Evolutionary conservation across 192 early-diverging fungal genomes (phyloP), one percentile per base, ranked within the genome.

Genomic region (Tieghemiomyces parasiticus): DNA sequence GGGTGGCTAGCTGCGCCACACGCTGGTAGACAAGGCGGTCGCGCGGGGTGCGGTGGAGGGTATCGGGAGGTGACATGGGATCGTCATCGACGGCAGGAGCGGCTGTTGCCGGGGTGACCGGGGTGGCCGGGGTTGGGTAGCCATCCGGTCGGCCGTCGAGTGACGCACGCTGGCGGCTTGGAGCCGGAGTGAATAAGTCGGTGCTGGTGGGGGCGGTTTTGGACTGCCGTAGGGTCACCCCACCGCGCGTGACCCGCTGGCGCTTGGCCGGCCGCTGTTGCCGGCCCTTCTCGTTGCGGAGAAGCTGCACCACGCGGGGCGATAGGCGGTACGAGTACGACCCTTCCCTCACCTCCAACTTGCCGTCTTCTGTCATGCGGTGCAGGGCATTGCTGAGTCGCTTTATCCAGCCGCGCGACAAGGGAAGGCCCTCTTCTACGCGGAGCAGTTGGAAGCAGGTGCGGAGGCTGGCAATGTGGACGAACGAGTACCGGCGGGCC

Each of bases 401-500:
- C 26, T 58, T 34, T 12, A 19, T 14, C 55, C 55, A 58, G 32
- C 35, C 35, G 34, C 28, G 55, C 28, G 16, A 10, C 3, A 58
- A n/a, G 10, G 55, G 55, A 3, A 22, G 33, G 26, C 20, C 35
- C 26, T 35, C 55, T 31, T 31, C 29, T 38, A 35, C 32, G 22
- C 30, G 55, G n/a, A 20, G 55, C 33, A 19, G 35, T 35, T 35
- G 55, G n/a, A 58, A n/a, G 35, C 35, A 58, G 33, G 55, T 58
- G 10, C 55, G 55, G 55, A 58, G 34, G 19, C 33, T 35, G n/a
- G 34, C 13, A 34, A 58, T n/a, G n/a, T 58, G 55, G 32, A 58
- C 35, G n/a, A 35, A 58, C 0, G 55, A 9, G 33, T 25, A 35
- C 13, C 26, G 55, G 10, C 55, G 55, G 32, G 33, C 35, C 3